Percentiles rank a stretch among this genome's conserved stretches.
These are phyloP conservation scores for Dicorynia guianensis DNA, from an alignment of 306 rosid genomes.

Conservation along the genomic window DNA sequence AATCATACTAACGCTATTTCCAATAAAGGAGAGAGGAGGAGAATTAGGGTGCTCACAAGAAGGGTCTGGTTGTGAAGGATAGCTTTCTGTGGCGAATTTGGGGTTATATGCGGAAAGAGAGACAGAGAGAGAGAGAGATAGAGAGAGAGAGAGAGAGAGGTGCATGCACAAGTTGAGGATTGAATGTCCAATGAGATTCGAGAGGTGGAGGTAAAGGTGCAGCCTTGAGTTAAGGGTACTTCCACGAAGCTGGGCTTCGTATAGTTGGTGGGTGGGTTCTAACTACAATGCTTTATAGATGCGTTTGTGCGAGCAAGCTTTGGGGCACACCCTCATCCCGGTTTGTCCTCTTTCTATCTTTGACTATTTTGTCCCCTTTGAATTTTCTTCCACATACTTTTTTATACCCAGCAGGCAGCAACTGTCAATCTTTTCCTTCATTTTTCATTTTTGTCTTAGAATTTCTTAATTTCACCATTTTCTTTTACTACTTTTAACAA, in stretches of 20 bases:
- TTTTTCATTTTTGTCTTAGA: too few relatives aligned
- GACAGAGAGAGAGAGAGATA: slow-evolving; percentile 25
- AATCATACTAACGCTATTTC: too few relatives aligned
- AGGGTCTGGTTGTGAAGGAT: neutral
- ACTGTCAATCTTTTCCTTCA: too few relatives aligned
- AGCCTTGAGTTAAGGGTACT: slow-evolving; percentile 21
- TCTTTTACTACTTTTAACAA: too few relatives aligned
- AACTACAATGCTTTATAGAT: neutral
- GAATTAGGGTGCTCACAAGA: too few relatives aligned
- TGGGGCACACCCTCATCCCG: neutral
- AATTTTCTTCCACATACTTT: slow-evolving; percentile 7
- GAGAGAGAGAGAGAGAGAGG: slow-evolving; percentile 31
- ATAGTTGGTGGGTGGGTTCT: slow-evolving; percentile 24
- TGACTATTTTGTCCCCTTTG: slow-evolving; percentile 29
- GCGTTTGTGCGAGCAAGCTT: slow-evolving; percentile 38
- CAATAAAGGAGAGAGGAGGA: too few relatives aligned
- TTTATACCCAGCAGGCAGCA: neutral
- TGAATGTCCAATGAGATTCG: neutral
- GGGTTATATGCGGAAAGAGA: slow-evolving; percentile 36
- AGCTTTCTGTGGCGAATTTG: neutral
- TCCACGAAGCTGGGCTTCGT: slow-evolving; percentile 59
- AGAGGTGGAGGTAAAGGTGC: neutral
- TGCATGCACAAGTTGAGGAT: slow-evolving; percentile 39
- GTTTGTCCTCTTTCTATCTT: slow-evolving; percentile 39
- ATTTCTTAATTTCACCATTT: too few relatives aligned